These are phyloP conservation scores for Hypoxylon lienhwacheense DNA, from an alignment of 495 filamentous ascomycete species.

Conservation along the genomic window DNA sequence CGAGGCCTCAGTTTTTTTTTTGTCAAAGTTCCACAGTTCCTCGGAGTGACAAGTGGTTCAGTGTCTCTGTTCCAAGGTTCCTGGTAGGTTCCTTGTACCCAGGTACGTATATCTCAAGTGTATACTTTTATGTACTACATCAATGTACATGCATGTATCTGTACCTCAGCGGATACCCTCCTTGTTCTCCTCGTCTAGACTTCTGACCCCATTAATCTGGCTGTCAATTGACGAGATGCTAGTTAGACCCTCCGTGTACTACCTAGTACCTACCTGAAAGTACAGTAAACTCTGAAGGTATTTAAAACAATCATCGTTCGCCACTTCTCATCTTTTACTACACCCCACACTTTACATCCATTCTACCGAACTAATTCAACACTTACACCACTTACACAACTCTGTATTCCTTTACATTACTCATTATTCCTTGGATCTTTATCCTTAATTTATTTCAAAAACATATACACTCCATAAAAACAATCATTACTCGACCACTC, in stretches of 20 bases:
- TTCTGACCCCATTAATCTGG: conserved; percentile 2
- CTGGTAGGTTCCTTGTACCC: conserved; percentile 21
- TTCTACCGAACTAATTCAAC: conserved; percentile 23
- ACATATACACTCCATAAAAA: not conserved
- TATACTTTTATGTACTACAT: too few species aligned
- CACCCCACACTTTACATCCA: conserved; percentile 31
- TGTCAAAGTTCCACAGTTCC: conserved; percentile 18
- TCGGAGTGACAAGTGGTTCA: conserved; percentile 16
- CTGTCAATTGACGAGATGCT: conserved; percentile 14
- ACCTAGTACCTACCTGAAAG: too few species aligned
- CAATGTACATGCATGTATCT: conserved; percentile 9
- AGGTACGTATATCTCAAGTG: too few species aligned
- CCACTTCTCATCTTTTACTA: conserved; percentile 24
- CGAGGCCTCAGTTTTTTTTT: conserved; percentile 16
- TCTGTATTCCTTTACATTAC: not conserved
- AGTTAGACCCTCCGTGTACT: conserved; percentile 16
- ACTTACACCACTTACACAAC: not conserved
- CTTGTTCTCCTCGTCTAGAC: conserved; percentile 2
- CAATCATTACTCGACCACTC: conserved; percentile 6
- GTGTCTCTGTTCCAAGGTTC: too few species aligned
- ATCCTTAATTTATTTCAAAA: conserved; percentile 12
- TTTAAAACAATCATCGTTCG: conserved; percentile 27
- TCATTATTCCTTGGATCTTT: not conserved
- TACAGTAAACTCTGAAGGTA: too few species aligned
- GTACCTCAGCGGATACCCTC: conserved; percentile 16